Evolutionary conservation across 2,329 filamentous ascomycete species (phyloP), one percentile per base, ranked within the genome.

Genomic region (Ophiostoma quercus): DNA sequence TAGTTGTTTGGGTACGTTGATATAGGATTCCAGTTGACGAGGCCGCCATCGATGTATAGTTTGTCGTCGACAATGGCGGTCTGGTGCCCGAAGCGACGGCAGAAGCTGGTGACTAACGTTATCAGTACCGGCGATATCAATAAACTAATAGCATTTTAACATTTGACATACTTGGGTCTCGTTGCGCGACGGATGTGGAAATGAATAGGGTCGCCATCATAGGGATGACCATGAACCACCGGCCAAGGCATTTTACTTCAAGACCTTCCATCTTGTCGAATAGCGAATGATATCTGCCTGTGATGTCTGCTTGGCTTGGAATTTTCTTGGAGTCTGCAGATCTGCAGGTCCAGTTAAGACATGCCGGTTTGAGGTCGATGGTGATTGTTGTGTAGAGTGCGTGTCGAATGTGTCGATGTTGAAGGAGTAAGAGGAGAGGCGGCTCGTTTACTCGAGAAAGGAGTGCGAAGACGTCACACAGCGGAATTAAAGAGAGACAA

Each of bases 31-130:
- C 84, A 88, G 74, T 85, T 83, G 37, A 88, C 75, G 69, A 84
- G 78, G 4, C 87, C 87, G 51, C 87, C 87, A 74, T 90, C 87
- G 68, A 90, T 85, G 75, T 87, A 90, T 25, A 90, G 78, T 72
- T 81, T 83, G 60, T 82, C 77, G 75, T 88, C 85, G 65, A 90
- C 81, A 11, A 88, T 80, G 7, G 87, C 82, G 8, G 85, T 86
- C 75, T 88, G 85, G 75, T 90, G 87, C 63, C 84, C 85, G 77
- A 83, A 85, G 71, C 83, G 78, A 65, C 83, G 78, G 73, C 83
- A 85, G 70, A 84, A 88, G 75, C 86, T 81, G 32, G 77, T 79
- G 67, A 88, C 78, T 3, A 84, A 84, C 0, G 7, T n/a, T 47
- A 22, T 65, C 39, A 65, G 62, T 32, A 62, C 14, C 29, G 51